Evolutionary conservation across 2,329 filamentous ascomycete genomes (phyloP).

Genomic region (Colletotrichum sublineola): DNA sequence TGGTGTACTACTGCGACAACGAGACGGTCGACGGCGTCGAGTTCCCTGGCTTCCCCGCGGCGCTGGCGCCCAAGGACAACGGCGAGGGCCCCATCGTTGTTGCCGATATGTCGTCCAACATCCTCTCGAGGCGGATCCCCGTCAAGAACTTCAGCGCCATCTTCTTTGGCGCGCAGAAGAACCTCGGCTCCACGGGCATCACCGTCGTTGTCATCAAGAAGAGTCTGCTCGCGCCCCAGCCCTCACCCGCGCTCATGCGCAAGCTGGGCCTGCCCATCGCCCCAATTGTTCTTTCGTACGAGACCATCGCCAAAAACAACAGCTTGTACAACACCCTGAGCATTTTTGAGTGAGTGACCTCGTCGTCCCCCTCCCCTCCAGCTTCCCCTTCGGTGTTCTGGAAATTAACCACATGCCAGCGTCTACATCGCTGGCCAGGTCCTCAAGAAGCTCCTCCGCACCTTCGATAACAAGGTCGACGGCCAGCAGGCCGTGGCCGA

Average conservation of each 20-base stretch:
- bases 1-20: constrained; percentile 94
- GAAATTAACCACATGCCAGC: constrained; percentile 55
- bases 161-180: constrained; percentile 96
- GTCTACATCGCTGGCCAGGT: constrained; percentile 93
- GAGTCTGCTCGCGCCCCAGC: constrained; percentile 81
- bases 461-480: constrained; percentile 76
- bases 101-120: constrained; percentile 95
- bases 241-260: constrained; percentile 77
- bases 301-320: constrained; percentile 91
- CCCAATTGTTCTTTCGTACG: constrained; percentile 88
- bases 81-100: constrained; percentile 82
- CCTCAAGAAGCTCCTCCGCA: constrained; percentile 78
- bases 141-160: constrained; percentile 84
- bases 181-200: constrained; percentile 87
- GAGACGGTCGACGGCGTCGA: constrained; percentile 96
- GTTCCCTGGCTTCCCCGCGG: constrained; percentile 80
- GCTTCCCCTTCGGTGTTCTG: neutral
- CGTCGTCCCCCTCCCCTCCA: neutral
- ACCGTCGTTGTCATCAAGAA: constrained; percentile 90
- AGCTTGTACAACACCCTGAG: constrained; percentile 96
- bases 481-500: constrained; percentile 82
- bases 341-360: constrained; percentile 81
- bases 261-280: constrained; percentile 82
- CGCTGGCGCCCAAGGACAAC: constrained; percentile 68
- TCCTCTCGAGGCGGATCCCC: constrained; percentile 83